Percentiles rank a stretch among this genome's conserved stretches.
These are phyloP conservation scores for Candida quercuum DNA, from an alignment of 805 yeast genomes.

Conservation along the genomic window DNA sequence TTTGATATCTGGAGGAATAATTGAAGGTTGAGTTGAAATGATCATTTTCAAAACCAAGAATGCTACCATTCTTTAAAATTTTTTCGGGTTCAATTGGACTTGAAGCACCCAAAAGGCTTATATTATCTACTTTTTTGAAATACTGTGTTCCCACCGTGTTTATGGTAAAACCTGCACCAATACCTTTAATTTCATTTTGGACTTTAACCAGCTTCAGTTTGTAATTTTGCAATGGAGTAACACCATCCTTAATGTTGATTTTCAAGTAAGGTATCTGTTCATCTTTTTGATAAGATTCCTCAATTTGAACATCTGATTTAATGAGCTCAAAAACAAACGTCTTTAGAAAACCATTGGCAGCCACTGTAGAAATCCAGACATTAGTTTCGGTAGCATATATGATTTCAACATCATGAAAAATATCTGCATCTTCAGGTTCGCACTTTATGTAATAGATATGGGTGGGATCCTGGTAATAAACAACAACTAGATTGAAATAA, in stretches of 20 bases:
- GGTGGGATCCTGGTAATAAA: background rate
- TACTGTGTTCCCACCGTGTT: background rate
- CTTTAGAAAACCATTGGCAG: background rate
- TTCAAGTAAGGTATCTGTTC: background rate
- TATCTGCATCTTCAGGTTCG: background rate
- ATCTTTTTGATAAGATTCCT: background rate
- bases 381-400: background rate
- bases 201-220: background rate
- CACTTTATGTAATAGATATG: background rate
- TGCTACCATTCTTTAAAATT: background rate
- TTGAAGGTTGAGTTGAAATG: background rate
- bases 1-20: background rate
- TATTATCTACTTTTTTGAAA: background rate
- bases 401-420: background rate
- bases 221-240: background rate
- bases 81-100: background rate
- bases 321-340: background rate
- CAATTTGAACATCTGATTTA: background rate
- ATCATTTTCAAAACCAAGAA: background rate
- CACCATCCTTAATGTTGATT: background rate
- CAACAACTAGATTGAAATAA: background rate
- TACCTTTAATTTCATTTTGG: background rate
- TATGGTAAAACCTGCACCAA: background rate
- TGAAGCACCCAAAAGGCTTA: background rate
- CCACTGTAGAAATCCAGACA: background rate